Conservation (phyloP, 352 stramenopile species). For the Pythium dissimile region DNA sequence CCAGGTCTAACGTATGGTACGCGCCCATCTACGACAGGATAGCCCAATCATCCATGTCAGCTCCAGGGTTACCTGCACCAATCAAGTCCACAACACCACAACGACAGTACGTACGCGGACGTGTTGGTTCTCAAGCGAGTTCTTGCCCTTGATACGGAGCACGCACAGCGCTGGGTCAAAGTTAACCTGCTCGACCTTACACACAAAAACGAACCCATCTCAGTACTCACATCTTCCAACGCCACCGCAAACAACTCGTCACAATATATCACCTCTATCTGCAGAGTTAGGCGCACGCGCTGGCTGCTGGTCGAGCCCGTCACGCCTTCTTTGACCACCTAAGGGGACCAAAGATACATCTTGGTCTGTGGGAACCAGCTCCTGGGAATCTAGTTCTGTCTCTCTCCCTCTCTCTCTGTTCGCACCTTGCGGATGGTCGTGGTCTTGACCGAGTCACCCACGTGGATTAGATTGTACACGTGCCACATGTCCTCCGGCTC, state of each 20-base stretch:
- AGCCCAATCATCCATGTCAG: neutral
- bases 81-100: neutral
- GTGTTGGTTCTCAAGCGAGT: constrained; percentile 92
- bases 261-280: constrained; percentile 75
- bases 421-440: constrained; percentile 96
- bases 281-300: constrained; percentile 94
- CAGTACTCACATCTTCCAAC: too few species aligned
- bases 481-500: constrained; percentile 99
- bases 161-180: constrained; percentile 94
- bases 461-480: constrained; percentile 97
- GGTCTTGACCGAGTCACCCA: constrained; percentile 92
- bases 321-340: constrained; percentile 93
- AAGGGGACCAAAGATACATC: neutral
- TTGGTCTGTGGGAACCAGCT: neutral
- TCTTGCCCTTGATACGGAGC: constrained; percentile 94
- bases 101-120: constrained; percentile 77
- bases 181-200: constrained; percentile 93
- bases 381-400: neutral
- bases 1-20: constrained; percentile 97
- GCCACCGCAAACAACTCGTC: neutral
- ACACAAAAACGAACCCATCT: neutral
- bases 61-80: neutral
- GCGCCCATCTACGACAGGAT: constrained; percentile 92
- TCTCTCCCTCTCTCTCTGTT: neutral
- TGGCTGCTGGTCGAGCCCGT: constrained; percentile 95